Evolutionary conservation across 2,329 filamentous ascomycete species (phyloP), one percentile per base, ranked within the genome.

Genomic region (Ilyonectria sp.): DNA sequence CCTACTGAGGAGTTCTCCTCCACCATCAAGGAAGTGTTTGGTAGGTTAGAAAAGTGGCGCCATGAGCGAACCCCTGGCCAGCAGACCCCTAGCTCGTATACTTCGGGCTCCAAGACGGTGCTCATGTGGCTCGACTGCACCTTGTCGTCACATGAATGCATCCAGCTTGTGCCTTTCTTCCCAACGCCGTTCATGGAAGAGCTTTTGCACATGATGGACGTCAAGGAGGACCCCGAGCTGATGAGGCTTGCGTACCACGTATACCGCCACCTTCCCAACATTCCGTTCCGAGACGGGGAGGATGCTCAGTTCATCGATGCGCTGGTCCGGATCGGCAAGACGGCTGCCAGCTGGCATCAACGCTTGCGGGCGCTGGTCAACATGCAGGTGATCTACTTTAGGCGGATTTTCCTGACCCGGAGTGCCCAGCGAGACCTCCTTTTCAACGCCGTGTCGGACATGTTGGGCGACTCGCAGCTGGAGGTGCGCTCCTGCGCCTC

Each of bases 181-280:
- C 93, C 94, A 0, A 88, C 93, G 40, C 87, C 92, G 0, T 95
- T 98, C 77, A 96, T 97, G 79, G 93, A 96, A 75, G 93, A 98
- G 79, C 89, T 99, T 15, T 85, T 99, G 59, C 95, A 99, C 84
- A 99, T 99, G 96, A 99, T 99, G 95, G 96, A 99, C 77, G 94
- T 99, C 79, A 98, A 98, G 80, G 96, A 99, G 80, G 96, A 99
- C 76, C 94, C 94, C 0, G 97, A 99, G 80, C 87, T 99, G 2
- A 97, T 98, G 86, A 92, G 93, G 10, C 87, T 98, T 9, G 95
- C 96, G 0, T 99, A 98, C 78, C 94, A 97, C 77, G 96, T 99
- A 47, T 99, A 98, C 85, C 92, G 95, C 7, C 95, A 99, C 77
- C 85, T 99, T 17, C 94, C 96, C 15, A 99, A 99, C 79, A 94